These are phyloP conservation scores for Phytophthora syringae DNA, from an alignment of 352 stramenopile genomes.

Conservation along the genomic window DNA sequence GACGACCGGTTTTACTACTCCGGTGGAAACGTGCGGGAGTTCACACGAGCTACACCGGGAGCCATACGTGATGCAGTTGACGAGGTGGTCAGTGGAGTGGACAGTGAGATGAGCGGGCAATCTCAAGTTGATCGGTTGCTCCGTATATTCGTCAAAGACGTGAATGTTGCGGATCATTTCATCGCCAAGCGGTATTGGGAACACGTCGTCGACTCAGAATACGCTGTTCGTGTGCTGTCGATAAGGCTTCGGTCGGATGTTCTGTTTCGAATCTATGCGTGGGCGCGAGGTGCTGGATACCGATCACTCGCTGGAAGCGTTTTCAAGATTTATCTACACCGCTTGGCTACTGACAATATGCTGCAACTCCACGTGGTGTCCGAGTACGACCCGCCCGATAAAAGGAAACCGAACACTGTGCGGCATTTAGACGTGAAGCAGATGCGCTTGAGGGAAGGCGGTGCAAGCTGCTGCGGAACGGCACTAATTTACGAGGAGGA, in stretches of 20 bases:
- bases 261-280: slow-evolving; percentile 5
- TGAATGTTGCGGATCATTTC: not conserved
- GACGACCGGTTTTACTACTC: slow-evolving; percentile 19
- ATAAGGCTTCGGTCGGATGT: not conserved
- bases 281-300: slow-evolving; percentile 13
- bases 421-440: slow-evolving; percentile 10
- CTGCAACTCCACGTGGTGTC: slow-evolving; percentile 16
- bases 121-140: slow-evolving; percentile 25
- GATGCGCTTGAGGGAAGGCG: slow-evolving; percentile 7
- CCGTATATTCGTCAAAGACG: slow-evolving; percentile 17
- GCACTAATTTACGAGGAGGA: not conserved
- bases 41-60: slow-evolving; percentile 6
- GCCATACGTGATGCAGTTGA: no score
- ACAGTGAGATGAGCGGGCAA: not conserved
- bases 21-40: slow-evolving; percentile 18
- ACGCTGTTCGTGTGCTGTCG: slow-evolving; percentile 15
- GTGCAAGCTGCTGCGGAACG: slow-evolving; percentile 22
- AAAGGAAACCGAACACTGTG: slow-evolving; percentile 7
- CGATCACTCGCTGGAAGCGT: slow-evolving; percentile 13
- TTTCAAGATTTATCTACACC: slow-evolving; percentile 21
- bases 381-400: slow-evolving; percentile 13
- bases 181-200: slow-evolving; percentile 8
- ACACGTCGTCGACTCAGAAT: slow-evolving; percentile 21
- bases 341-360: slow-evolving; percentile 12
- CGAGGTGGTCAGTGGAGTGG: slow-evolving; percentile 1